Evolutionary conservation across 2,329 filamentous ascomycete species (phyloP).

Genomic region (Ophiostoma populinum): DNA sequence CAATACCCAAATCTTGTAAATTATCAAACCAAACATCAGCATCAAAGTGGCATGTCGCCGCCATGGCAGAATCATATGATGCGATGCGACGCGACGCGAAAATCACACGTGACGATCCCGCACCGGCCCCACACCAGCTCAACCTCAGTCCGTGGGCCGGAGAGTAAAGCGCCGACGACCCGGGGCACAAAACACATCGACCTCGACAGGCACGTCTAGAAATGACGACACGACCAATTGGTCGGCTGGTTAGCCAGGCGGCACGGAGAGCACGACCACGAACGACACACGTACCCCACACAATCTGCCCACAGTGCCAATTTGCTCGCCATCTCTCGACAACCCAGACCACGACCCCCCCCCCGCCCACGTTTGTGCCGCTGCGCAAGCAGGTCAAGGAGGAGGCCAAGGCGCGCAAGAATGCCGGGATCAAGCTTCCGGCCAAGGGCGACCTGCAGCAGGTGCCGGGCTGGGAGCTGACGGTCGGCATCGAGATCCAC

Average conservation of each 20-base stretch:
- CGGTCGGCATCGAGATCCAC: conserved; percentile 92
- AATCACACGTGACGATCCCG: too few species aligned
- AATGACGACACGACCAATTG: not conserved
- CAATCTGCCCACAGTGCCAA: not conserved
- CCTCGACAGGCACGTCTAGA: too few species aligned
- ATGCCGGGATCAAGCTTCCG: conserved; percentile 13
- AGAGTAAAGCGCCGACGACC: too few species aligned
- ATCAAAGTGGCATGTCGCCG: too few species aligned
- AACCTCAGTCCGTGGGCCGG: too few species aligned
- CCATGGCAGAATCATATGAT: too few species aligned
- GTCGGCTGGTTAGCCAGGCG: not conserved
- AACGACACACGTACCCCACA: not conserved
- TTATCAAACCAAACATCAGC: too few species aligned
- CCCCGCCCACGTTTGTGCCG: conserved; percentile 21
- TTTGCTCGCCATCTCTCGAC: conserved; percentile 1
- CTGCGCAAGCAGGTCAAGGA: conserved; percentile 59
- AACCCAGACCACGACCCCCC: not conserved
- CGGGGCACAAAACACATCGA: too few species aligned
- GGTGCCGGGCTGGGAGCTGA: conserved; percentile 69
- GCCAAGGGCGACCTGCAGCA: conserved; percentile 25
- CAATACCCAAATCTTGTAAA: too few species aligned
- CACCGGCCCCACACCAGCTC: too few species aligned
- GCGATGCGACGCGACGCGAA: too few species aligned
- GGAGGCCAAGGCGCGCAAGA: conserved; percentile 35
- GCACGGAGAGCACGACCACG: not conserved